phyloP scores from a whole-genome alignment of 2,329 filamentous ascomycete species.

The Colletotrichum karsti region DNA sequence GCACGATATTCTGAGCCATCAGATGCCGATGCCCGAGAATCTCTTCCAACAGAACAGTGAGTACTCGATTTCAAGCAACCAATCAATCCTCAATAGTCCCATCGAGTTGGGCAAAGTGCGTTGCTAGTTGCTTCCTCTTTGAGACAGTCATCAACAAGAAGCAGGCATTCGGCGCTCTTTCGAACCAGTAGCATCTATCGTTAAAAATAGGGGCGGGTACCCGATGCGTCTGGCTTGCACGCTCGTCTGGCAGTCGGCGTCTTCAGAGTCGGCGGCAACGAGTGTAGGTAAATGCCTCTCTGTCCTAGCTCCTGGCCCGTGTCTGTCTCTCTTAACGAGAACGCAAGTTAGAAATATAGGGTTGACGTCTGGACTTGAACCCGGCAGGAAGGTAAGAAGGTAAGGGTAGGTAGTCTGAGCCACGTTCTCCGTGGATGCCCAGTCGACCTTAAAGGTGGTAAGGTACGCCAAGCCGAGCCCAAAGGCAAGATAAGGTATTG shows the following conservation, averaged over 20 bases:
- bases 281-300: background rate
- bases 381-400: background rate
- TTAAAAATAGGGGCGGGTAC: background rate
- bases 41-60: background rate
- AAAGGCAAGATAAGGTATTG: conserved; percentile 3
- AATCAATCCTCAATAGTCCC: background rate
- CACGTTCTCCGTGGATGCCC: background rate
- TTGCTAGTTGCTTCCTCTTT: background rate
- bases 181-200: background rate
- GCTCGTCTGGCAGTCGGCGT: background rate
- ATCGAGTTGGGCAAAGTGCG: background rate
- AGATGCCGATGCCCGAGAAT: background rate
- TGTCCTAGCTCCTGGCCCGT: background rate
- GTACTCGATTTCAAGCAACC: background rate
- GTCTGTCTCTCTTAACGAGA: background rate
- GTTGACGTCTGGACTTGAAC: background rate
- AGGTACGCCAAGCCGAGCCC: conserved; percentile 10
- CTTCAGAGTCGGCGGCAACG: background rate
- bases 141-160: background rate
- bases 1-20: background rate
- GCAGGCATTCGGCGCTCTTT: background rate
- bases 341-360: background rate
- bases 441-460: background rate
- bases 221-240: background rate
- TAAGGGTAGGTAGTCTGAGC: background rate